Percentiles rank a stretch among this genome's conserved stretches.
phyloP scores from a whole-genome alignment of 1,139 yeast genomes.

The Kurtzmaniella quercitrusa region DNA sequence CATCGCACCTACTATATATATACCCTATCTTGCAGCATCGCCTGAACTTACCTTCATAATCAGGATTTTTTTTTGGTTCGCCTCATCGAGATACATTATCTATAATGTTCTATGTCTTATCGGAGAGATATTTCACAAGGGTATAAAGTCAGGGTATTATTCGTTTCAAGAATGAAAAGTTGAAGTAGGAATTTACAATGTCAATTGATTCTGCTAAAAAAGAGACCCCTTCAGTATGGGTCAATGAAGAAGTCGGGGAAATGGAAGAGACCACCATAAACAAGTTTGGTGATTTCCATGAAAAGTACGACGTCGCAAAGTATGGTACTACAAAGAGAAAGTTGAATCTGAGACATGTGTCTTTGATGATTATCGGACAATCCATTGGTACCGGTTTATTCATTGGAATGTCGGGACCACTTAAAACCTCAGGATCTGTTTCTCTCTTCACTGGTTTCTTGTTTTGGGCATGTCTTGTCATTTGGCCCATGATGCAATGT shows the following conservation, averaged over 20 bases:
- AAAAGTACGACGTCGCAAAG: constrained; percentile 24
- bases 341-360: constrained; percentile 41
- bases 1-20: too few relatives aligned
- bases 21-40: too few relatives aligned
- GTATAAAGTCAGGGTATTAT: not conserved
- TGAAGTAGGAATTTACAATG: not conserved
- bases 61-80: too few relatives aligned
- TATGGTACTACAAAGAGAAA: constrained; percentile 36
- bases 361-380: constrained; percentile 50
- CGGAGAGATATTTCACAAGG: not conserved
- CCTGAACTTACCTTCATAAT: too few relatives aligned
- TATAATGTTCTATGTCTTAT: too few relatives aligned
- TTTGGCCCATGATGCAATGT: constrained; percentile 39
- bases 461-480: constrained; percentile 28
- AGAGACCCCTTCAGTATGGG: not conserved
- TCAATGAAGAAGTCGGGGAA: constrained; percentile 7
- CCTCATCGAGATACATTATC: too few relatives aligned
- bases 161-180: too few relatives aligned
- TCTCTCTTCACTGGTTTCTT: constrained; percentile 34
- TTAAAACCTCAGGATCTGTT: constrained; percentile 33
- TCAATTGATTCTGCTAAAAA: not conserved
- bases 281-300: constrained; percentile 28
- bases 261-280: constrained; percentile 11
- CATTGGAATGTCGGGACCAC: constrained; percentile 32
- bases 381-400: constrained; percentile 48